These are phyloP conservation scores for Rhizopogon sp. DNA, from an alignment of 768 basidiomycete genomes.

Conservation along the genomic window DNA sequence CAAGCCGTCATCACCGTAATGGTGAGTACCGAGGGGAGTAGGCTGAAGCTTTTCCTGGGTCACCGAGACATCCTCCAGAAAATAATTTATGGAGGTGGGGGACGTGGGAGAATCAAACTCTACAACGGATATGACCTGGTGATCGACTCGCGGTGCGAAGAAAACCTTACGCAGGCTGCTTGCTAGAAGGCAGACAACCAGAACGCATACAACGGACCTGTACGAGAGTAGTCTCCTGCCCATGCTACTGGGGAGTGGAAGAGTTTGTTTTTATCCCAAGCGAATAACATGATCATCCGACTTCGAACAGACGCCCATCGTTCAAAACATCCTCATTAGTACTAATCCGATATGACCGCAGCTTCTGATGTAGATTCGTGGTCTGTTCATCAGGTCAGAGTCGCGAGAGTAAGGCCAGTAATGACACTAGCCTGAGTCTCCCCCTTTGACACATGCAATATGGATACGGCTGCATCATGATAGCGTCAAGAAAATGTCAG, in stretches of 20 bases:
- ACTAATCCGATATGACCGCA: too few relatives aligned
- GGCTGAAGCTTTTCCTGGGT: not conserved
- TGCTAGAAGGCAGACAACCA: not conserved
- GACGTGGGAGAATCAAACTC: not conserved
- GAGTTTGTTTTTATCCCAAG: not conserved
- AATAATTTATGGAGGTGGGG: not conserved
- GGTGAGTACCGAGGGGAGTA: constrained; percentile 12
- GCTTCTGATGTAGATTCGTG: too few relatives aligned
- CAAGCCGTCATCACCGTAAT: constrained; percentile 22
- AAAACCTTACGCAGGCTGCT: not conserved
- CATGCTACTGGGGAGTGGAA: not conserved
- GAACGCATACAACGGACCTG: not conserved
- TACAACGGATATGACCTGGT: not conserved
- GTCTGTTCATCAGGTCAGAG: too few relatives aligned
- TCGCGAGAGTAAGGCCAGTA: too few relatives aligned
- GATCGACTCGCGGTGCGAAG: not conserved
- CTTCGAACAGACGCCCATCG: too few relatives aligned
- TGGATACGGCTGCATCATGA: too few relatives aligned
- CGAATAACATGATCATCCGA: too few relatives aligned
- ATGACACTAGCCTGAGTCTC: too few relatives aligned
- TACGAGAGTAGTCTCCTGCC: not conserved
- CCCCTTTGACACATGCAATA: too few relatives aligned
- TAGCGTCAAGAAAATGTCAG: too few relatives aligned
- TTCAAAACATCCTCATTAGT: too few relatives aligned
- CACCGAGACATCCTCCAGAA: too few relatives aligned